These are phyloP conservation scores for Ormosia semicastrata DNA, from an alignment of 306 rosid genomes.

Conservation along the genomic window DNA sequence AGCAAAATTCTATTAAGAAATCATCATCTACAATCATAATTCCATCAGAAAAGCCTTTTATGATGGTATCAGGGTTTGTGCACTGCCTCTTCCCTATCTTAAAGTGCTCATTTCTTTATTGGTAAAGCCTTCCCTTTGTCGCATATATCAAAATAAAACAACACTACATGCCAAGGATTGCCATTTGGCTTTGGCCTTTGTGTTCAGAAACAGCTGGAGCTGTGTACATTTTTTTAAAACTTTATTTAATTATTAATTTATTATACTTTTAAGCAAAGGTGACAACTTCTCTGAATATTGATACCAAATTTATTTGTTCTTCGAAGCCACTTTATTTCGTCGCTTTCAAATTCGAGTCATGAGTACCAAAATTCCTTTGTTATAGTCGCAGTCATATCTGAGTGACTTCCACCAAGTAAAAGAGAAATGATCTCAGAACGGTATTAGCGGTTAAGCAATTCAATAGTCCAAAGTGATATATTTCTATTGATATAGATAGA, in stretches of 20 bases:
- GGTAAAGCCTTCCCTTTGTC: constrained; percentile 44
- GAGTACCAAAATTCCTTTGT: constrained; percentile 29
- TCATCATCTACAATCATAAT: constrained; percentile 23
- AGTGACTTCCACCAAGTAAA: constrained; percentile 36
- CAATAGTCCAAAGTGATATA: constrained; percentile 30
- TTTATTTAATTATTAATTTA: neutral
- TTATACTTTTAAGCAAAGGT: constrained; percentile 61
- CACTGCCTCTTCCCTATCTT: neutral
- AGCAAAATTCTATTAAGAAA: constrained; percentile 32
- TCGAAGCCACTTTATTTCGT: constrained; percentile 57
- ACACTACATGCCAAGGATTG: constrained; percentile 18
- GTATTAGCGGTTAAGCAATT: constrained; percentile 71
- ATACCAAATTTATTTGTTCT: constrained; percentile 35
- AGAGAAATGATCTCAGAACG: constrained; percentile 25
- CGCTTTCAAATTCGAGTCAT: constrained; percentile 33
- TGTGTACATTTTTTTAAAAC: neutral
- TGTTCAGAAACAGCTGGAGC: constrained; percentile 33
- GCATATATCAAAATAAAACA: constrained; percentile 10
- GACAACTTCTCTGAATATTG: constrained; percentile 10
- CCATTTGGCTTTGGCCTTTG: constrained; percentile 42
- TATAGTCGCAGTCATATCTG: constrained; percentile 24
- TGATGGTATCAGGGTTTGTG: constrained; percentile 7
- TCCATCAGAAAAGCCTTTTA: constrained; percentile 27
- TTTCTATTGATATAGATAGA: constrained; percentile 27
- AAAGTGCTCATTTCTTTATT: constrained; percentile 25